phyloP scores from a whole-genome alignment of 176 grass and related monocot genomes.

The Oryza glumipatula region DNA sequence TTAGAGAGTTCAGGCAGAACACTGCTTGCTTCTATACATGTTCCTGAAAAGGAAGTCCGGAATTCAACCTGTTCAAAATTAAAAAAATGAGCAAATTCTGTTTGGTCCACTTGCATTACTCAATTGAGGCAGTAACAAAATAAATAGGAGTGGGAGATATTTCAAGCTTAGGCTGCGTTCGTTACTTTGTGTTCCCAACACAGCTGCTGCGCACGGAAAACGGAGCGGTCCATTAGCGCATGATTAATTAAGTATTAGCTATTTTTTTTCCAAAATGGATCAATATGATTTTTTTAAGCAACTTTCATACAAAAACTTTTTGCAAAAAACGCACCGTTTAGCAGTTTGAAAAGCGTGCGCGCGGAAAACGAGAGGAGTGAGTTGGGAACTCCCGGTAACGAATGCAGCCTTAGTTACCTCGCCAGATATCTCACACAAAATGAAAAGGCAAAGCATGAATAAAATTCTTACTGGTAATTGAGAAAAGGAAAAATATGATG shows the following conservation, averaged over 20 bases:
- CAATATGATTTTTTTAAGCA: too few species aligned
- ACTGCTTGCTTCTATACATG: slow-evolving; percentile 75
- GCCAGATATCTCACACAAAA: neutral
- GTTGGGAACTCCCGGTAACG: too few species aligned
- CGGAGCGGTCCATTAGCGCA: too few species aligned
- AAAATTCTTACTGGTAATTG: slow-evolving; percentile 7
- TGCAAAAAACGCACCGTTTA: too few species aligned
- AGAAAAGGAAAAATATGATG: slow-evolving; percentile 33
- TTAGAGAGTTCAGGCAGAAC: slow-evolving; percentile 85
- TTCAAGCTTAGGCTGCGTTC: neutral
- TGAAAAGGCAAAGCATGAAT: neutral
- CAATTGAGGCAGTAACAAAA: neutral
- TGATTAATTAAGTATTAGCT: too few species aligned
- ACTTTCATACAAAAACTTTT: too few species aligned
- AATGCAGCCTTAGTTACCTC: neutral
- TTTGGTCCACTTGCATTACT: slow-evolving; percentile 14
- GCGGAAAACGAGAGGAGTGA: too few species aligned
- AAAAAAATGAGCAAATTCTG: slow-evolving; percentile 27
- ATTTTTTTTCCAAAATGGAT: too few species aligned
- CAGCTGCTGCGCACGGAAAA: too few species aligned
- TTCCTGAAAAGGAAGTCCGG: slow-evolving; percentile 72
- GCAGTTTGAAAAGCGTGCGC: too few species aligned
- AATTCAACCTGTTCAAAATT: slow-evolving; percentile 85
- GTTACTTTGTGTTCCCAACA: too few species aligned
- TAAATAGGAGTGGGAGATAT: neutral